A percentile compares a stretch with the other conserved stretches of the same genome.
Conservation (phyloP, 2,329 filamentous ascomycete genomes). For the Colletotrichum sp. region DNA sequence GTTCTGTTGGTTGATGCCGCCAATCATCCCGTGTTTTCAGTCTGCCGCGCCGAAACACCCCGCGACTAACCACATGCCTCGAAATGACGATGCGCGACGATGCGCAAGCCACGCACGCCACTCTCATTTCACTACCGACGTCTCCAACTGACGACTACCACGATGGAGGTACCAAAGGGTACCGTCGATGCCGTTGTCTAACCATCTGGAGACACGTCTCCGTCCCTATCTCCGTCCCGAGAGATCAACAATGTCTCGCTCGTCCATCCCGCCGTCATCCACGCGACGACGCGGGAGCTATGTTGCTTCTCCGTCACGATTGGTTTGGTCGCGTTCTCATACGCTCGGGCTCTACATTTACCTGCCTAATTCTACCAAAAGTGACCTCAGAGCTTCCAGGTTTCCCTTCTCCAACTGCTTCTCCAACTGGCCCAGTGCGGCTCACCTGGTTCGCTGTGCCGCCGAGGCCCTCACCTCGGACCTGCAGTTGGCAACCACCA, state of each 20-base stretch:
- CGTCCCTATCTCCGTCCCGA: background rate
- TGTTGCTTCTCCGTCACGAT: background rate
- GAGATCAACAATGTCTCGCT: background rate
- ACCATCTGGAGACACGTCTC: background rate
- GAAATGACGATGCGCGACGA: constrained; percentile 14
- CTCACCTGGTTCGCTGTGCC: background rate
- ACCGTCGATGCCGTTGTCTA: background rate
- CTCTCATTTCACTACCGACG: background rate
- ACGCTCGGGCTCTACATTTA: background rate
- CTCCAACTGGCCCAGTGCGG: background rate
- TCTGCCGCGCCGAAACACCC: background rate
- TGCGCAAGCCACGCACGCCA: constrained; percentile 19
- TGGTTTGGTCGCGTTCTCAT: background rate
- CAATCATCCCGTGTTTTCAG: background rate
- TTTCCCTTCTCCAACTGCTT: background rate
- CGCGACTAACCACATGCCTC: background rate
- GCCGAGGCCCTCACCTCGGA: background rate
- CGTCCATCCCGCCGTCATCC: background rate
- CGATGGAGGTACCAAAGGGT: background rate
- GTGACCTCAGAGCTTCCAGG: background rate
- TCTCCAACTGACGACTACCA: background rate
- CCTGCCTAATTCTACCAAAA: background rate
- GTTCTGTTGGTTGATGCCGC: background rate
- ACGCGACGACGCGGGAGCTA: background rate
- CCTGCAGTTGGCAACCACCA: background rate